A percentile compares a stretch with the other conserved stretches of the same genome.
phyloP scores from a whole-genome alignment of 192 early-diverging fungal genomes.

The Spizellomyces sp. region DNA sequence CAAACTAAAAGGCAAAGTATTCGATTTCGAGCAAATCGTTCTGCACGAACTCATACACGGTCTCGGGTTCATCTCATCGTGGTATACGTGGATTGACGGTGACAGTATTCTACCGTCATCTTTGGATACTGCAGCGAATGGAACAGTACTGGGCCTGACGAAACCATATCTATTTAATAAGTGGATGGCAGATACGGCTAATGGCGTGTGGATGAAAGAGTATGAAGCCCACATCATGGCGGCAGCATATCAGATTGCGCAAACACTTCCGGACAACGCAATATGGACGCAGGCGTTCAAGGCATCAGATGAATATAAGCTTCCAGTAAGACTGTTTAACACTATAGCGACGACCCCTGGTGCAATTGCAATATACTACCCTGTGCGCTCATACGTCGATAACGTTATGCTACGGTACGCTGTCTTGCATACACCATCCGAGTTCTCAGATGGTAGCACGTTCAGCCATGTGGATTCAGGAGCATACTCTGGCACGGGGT shows the following conservation, averaged over 20 bases:
- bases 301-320: slow-evolving; percentile 10
- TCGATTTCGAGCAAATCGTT: slow-evolving; percentile 43
- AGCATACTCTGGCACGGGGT: slow-evolving; percentile 24
- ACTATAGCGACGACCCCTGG: slow-evolving; percentile 29
- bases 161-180: slow-evolving; percentile 43
- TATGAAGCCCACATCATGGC: slow-evolving; percentile 30
- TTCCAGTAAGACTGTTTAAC: slow-evolving; percentile 9
- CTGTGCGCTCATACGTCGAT: background rate
- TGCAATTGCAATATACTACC: slow-evolving; percentile 35
- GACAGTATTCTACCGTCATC: slow-evolving; percentile 29
- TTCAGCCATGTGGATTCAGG: slow-evolving; percentile 40
- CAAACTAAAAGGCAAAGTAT: slow-evolving; percentile 13
- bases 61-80: slow-evolving; percentile 48
- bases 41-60: slow-evolving; percentile 51
- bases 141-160: slow-evolving; percentile 19
- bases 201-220: slow-evolving; percentile 36
- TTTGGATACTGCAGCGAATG: slow-evolving; percentile 7
- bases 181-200: slow-evolving; percentile 31
- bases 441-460: slow-evolving; percentile 29
- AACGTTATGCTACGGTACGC: slow-evolving; percentile 16
- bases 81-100: slow-evolving; percentile 22
- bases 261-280: background rate
- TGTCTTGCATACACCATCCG: slow-evolving; percentile 36
- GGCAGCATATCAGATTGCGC: slow-evolving; percentile 6
- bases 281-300: slow-evolving; percentile 21